Evolutionary conservation across 129 eudicot genomes (phyloP).

Genomic region (Centrapalus pauciflorus): DNA sequence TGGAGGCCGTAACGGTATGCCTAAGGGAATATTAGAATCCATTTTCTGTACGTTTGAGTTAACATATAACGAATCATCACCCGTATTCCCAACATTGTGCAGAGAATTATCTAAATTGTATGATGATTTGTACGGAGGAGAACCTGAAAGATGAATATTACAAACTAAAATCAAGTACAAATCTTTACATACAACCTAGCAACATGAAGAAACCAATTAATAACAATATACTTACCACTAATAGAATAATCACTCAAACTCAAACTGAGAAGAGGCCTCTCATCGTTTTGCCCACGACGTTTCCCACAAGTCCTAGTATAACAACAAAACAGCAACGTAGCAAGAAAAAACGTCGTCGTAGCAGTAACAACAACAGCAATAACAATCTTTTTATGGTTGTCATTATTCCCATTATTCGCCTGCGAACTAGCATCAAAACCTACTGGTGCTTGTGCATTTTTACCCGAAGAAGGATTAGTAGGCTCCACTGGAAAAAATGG

Average conservation of each 20-base stretch:
- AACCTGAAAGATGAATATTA: slow-evolving; percentile 43
- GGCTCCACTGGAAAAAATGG: slow-evolving; percentile 20
- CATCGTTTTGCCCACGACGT: slow-evolving; percentile 51
- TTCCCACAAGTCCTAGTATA: slow-evolving; percentile 39
- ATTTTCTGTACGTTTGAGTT: slow-evolving; percentile 27
- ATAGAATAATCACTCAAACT: slow-evolving; percentile 59
- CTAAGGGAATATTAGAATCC: slow-evolving; percentile 30
- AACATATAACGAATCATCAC: slow-evolving; percentile 36
- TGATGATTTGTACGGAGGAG: slow-evolving; percentile 47
- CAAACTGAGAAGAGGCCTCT: slow-evolving; percentile 69
- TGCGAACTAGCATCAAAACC: slow-evolving; percentile 11
- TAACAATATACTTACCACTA: slow-evolving; percentile 21
- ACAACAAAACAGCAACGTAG: slow-evolving; percentile 46
- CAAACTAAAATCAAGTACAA: slow-evolving; percentile 1
- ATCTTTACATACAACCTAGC: no score
- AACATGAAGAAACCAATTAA: neutral
- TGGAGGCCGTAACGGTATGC: slow-evolving; percentile 41
- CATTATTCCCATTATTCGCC: slow-evolving; percentile 16
- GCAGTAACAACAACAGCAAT: slow-evolving; percentile 76
- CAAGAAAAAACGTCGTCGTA: slow-evolving; percentile 45
- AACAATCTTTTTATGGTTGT: slow-evolving; percentile 37
- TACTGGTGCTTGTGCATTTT: neutral
- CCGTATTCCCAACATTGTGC: slow-evolving; percentile 38
- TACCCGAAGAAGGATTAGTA: neutral
- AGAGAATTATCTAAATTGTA: slow-evolving; percentile 31